Percentiles rank a stretch among this genome's conserved stretches.
Evolutionary conservation across 495 filamentous ascomycete species (phyloP).

Genomic region (Tetracladium marchalianum): DNA sequence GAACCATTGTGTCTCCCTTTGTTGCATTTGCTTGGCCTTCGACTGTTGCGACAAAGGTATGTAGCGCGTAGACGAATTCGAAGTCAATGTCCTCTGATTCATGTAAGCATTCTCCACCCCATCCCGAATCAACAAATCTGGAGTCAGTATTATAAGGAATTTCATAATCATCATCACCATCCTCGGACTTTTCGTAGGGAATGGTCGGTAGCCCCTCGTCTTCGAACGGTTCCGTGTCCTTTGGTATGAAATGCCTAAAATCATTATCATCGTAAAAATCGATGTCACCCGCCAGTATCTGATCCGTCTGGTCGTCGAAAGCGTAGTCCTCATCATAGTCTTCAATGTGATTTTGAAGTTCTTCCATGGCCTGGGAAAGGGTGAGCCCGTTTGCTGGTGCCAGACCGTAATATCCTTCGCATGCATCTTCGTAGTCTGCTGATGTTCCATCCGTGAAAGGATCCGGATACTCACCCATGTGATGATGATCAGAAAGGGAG

Average conservation of each 20-base stretch:
- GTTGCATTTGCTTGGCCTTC: slow-evolving; percentile 97
- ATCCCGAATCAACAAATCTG: slow-evolving; percentile 55
- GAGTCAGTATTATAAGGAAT: slow-evolving; percentile 37
- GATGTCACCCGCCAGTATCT: slow-evolving; percentile 24
- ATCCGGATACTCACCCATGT: slow-evolving; percentile 46
- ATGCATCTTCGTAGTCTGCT: not conserved
- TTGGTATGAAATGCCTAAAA: slow-evolving; percentile 1
- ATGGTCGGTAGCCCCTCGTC: slow-evolving; percentile 5
- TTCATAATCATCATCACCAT: slow-evolving; percentile 39
- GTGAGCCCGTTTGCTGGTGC: too few species aligned
- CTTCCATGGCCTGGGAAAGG: too few species aligned
- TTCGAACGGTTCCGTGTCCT: not conserved
- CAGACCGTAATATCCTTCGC: too few species aligned
- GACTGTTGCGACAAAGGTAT: slow-evolving; percentile 94
- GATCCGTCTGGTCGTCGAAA: slow-evolving; percentile 1
- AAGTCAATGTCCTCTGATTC: slow-evolving; percentile 96
- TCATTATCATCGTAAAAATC: slow-evolving; percentile 26
- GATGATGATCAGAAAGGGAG: slow-evolving; percentile 43
- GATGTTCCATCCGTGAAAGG: slow-evolving; percentile 15
- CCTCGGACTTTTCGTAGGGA: slow-evolving; percentile 18
- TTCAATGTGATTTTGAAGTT: not conserved
- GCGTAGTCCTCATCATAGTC: slow-evolving; percentile 7
- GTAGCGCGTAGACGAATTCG: slow-evolving; percentile 96
- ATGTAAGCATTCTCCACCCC: slow-evolving; percentile 73
- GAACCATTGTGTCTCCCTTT: slow-evolving; percentile 99